phyloP scores from a whole-genome alignment of 805 yeast genomes.

The Suhomyces emberorum region DNA sequence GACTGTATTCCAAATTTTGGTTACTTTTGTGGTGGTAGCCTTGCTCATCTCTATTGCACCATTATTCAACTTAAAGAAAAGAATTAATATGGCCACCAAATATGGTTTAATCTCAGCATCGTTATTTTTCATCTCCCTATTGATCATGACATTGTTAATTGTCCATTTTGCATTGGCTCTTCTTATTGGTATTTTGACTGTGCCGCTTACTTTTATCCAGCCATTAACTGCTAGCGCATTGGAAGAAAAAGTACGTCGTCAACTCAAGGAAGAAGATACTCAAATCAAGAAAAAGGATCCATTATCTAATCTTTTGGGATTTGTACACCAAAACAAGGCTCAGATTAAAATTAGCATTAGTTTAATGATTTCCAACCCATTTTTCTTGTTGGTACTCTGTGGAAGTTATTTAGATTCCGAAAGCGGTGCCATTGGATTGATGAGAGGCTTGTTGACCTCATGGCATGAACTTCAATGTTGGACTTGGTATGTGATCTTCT shows the following conservation, averaged over 20 bases:
- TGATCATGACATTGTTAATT: slow-evolving; percentile 69
- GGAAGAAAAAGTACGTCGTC: slow-evolving; percentile 4
- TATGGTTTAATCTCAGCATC: slow-evolving; percentile 45
- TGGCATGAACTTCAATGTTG: slow-evolving; percentile 73
- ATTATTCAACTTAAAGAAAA: slow-evolving; percentile 7
- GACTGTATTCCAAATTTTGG: slow-evolving; percentile 15
- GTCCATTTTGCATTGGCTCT: slow-evolving; percentile 83
- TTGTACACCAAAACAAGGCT: slow-evolving; percentile 9
- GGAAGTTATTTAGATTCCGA: slow-evolving; percentile 29
- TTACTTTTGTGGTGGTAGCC: slow-evolving; percentile 13
- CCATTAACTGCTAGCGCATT: slow-evolving; percentile 22
- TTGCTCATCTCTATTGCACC: slow-evolving; percentile 15
- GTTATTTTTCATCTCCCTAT: slow-evolving; percentile 55
- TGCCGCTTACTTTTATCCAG: slow-evolving; percentile 69
- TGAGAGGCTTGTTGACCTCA: slow-evolving; percentile 54
- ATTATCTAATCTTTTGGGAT: slow-evolving; percentile 1
- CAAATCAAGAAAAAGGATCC: slow-evolving; percentile 6
- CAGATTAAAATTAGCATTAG: slow-evolving; percentile 23
- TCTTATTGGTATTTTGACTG: slow-evolving; percentile 60
- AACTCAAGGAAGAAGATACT: neutral
- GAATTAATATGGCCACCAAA: slow-evolving; percentile 19
- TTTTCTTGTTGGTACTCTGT: slow-evolving; percentile 24
- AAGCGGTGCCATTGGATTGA: slow-evolving; percentile 35
- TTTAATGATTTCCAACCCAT: slow-evolving; percentile 53
- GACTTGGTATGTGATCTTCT: slow-evolving; percentile 75